A percentile compares a stretch with the other conserved stretches of the same genome.
Conservation (phyloP, 176 grass and related monocot genomes). For the Ensete ventricosum region DNA sequence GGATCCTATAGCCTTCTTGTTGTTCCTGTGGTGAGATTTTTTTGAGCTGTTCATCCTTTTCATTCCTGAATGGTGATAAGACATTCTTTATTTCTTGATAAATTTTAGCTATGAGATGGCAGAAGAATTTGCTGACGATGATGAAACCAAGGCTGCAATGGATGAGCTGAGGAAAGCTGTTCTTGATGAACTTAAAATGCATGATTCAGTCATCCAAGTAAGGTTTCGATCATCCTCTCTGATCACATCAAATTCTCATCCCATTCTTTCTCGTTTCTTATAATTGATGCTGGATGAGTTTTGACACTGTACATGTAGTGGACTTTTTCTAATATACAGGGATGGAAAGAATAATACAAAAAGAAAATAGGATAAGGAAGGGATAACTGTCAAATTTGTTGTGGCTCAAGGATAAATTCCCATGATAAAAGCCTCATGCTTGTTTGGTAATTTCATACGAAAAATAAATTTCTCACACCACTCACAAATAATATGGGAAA, state of each 20-base stretch:
- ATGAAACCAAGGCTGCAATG: slow-evolving; percentile 77
- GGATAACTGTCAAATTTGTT: too few relatives aligned
- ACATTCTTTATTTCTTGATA: not conserved
- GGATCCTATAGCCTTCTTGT: not conserved
- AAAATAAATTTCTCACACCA: too few relatives aligned
- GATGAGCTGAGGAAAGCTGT: slow-evolving; percentile 44
- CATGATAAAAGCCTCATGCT: too few relatives aligned
- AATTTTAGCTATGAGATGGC: slow-evolving; percentile 88
- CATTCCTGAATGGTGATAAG: not conserved
- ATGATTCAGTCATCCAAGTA: slow-evolving; percentile 64
- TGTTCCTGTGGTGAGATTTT: not conserved
- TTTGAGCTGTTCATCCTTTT: not conserved
- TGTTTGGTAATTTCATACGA: too few relatives aligned
- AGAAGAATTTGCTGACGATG: slow-evolving; percentile 85
- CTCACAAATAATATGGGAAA: too few relatives aligned
- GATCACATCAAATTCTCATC: not conserved
- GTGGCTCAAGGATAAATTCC: too few relatives aligned
- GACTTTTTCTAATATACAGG: too few relatives aligned
- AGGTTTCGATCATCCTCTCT: slow-evolving; percentile 4
- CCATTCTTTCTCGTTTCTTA: not conserved
- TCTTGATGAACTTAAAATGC: slow-evolving; percentile 66
- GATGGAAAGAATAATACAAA: too few relatives aligned
- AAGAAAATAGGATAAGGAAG: too few relatives aligned
- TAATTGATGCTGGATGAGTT: too few relatives aligned
- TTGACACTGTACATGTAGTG: too few relatives aligned